Evolutionary conservation across 768 basidiomycete species (phyloP).

Genomic region (Lactarius trivialis): DNA sequence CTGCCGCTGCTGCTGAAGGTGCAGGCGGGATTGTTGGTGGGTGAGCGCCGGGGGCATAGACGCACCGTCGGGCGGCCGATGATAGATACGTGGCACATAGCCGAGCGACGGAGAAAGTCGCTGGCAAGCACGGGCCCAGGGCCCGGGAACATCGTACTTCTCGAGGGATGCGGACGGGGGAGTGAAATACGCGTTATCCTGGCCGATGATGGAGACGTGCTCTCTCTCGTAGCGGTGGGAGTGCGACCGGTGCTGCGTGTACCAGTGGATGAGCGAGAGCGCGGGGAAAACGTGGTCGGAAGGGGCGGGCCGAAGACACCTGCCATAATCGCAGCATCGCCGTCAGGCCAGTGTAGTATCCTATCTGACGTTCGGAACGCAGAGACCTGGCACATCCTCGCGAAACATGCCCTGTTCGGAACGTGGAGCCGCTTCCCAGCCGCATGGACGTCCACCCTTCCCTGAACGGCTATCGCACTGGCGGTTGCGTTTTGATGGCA

Average conservation of each 20-base stretch:
- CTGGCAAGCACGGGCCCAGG: conserved; percentile 54
- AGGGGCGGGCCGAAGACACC: no score
- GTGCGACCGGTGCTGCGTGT: conserved; percentile 81
- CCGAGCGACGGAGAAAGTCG: conserved; percentile 53
- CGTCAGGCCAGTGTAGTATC: conserved; percentile 72
- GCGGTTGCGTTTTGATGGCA: conserved; percentile 77
- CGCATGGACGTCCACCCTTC: conserved; percentile 27
- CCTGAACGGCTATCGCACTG: conserved; percentile 32
- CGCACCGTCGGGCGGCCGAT: no score
- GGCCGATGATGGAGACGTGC: conserved; percentile 83
- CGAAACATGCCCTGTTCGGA: conserved; percentile 43
- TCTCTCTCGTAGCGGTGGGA: conserved; percentile 54
- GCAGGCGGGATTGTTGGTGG: conserved; percentile 48
- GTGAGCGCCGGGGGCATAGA: no score
- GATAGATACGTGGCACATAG: conserved; percentile 72
- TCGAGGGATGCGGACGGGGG: conserved; percentile 49
- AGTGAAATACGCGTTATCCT: conserved; percentile 89
- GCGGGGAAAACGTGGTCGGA: conserved; percentile 56
- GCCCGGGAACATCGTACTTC: conserved; percentile 70
- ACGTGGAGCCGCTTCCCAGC: conserved; percentile 59
- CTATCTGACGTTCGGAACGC: conserved; percentile 91
- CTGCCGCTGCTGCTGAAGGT: conserved; percentile 47
- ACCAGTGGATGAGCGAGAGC: conserved; percentile 88
- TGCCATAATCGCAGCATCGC: no score
- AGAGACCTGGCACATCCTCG: conserved; percentile 71